phyloP scores from a whole-genome alignment of 768 basidiomycete genomes.

The Collybiopsis luxurians region DNA sequence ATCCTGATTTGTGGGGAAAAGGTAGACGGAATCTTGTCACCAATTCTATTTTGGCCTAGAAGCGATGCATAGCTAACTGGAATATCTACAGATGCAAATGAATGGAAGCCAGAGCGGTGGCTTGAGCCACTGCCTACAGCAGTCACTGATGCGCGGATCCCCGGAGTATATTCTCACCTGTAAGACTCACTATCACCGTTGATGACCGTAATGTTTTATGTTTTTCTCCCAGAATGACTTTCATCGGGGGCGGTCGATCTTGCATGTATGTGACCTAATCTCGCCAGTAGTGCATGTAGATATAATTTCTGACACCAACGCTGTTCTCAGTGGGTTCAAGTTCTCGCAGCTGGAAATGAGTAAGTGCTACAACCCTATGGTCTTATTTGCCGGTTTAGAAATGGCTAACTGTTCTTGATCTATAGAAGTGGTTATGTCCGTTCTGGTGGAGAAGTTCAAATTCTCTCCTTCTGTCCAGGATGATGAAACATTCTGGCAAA shows the following conservation, averaged over 20 bases:
- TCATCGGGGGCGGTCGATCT: slow-evolving; percentile 39
- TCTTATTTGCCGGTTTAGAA: too few species aligned
- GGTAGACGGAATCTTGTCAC: too few species aligned
- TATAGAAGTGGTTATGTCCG: slow-evolving; percentile 1
- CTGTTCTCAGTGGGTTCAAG: slow-evolving; percentile 5
- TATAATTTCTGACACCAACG: not conserved
- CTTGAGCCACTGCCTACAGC: slow-evolving; percentile 28
- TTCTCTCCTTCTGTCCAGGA: not conserved
- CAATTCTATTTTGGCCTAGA: too few species aligned
- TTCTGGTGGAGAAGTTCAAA: slow-evolving; percentile 1
- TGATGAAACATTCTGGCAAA: not conserved
- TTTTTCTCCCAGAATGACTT: slow-evolving; percentile 48
- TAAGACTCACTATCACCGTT: slow-evolving; percentile 14
- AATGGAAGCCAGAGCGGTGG: slow-evolving; percentile 49
- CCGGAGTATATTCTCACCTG: slow-evolving; percentile 35
- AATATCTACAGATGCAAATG: slow-evolving; percentile 27
- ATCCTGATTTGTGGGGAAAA: slow-evolving; percentile 36
- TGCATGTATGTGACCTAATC: slow-evolving; percentile 40
- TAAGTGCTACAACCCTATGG: not conserved
- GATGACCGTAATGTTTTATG: not conserved
- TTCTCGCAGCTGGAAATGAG: slow-evolving; percentile 8
- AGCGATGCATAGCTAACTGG: too few species aligned
- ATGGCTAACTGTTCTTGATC: too few species aligned
- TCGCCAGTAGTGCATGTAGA: not conserved
- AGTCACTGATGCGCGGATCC: slow-evolving; percentile 29